Evolutionary conservation across 352 stramenopile species (phyloP), one percentile per base, ranked within the genome.

Genomic region (Aphanomyces cochlioides): DNA sequence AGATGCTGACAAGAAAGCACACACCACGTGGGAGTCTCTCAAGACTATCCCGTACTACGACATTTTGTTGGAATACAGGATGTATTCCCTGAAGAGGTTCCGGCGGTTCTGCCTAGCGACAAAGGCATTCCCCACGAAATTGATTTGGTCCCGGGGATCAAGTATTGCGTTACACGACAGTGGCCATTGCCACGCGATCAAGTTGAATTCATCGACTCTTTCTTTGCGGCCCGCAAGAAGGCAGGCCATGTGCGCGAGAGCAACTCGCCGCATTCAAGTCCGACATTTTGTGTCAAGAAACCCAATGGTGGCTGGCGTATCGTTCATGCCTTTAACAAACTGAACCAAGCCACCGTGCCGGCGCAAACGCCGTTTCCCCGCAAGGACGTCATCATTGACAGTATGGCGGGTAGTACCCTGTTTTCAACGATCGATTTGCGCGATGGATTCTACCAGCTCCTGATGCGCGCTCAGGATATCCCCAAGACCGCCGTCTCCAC

Each of bases 241-340:
- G 69, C 57, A 7, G 48, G 38, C n/a, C 28, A 72, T 34, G 72
- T 79, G 50, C 43, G 72, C 37, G 43, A 60, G 37, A 74, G 45
- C 12, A 79, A 67, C 13, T 71, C 43, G 15, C 73, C 75, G 6
- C 64, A 76, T 40, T 54, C 66, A 38, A 47, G 37, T 19, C 57
- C 75, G 36, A 78, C 73, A 1, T 78, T 80, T 47, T 78, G 73
- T 39, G 66, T 78, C 0, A 54, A 60, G 1, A 78, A 78, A 43
- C 50, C 73, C 3, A 67, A 73, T 1, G 66, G 73, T 0, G 47
- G 36, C 28, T 78, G 73, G 73, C 34, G 71, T 13, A 78, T 80
- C 50, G 63, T 78, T 3, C 75, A 80, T 21, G 71, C 72, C 34
- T 77, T 72, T 57, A 79, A 79, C 60, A 81, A 76, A 45, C 60